Evolutionary conservation across 2,329 filamentous ascomycete genomes (phyloP), one percentile per base, ranked within the genome.

Genomic region (Fulvia fulva): DNA sequence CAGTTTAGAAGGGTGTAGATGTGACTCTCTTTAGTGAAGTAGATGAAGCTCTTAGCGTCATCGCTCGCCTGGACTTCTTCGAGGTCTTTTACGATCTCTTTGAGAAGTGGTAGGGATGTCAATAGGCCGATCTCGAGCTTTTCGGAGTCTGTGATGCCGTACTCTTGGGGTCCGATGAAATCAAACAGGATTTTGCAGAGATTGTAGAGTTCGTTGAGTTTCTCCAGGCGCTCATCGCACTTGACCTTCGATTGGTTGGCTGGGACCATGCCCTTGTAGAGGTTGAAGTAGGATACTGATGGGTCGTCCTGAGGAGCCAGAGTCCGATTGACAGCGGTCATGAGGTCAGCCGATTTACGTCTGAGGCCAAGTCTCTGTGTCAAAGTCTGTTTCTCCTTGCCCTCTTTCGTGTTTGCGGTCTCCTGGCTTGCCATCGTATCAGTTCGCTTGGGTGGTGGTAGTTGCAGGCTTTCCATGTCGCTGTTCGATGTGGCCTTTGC

Each of bases 11-110:
- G 83, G 5, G 94, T 99, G 77, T 99, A 99, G 63, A 99, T 97
- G 73, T 99, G 94, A 0, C 91, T 96, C 76, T 99, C 94, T 75
- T 99, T 99, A 63, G 94, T 99, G 75, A 99, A 99, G 78, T 99
- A 99, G 76, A 97, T 90, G 79, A 97, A 97, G 1, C 89, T 93
- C 72, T 97, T 97, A 46, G 92, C 91, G 65, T 95, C 90, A 54
- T 93, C 88, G 0, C 90, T 95, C 3, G 94, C 93, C 75, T 99
- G 94, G 75, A 97, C 91, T 75, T 97, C 92, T 77, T 99, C 95
- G 1, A 99, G 82, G 69, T 99, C 93, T 70, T 92, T 89, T 6
- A 99, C 94, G 67, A 99, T 97, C 76, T 99, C 94, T 73, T 95
- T 95, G 47, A 99, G 84, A 16, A 99, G 81, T 2, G 94, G 95